A percentile compares a stretch with the other conserved stretches of the same genome.
Conservation (phyloP, 306 rosid genomes). For the Abrus precatorius region DNA sequence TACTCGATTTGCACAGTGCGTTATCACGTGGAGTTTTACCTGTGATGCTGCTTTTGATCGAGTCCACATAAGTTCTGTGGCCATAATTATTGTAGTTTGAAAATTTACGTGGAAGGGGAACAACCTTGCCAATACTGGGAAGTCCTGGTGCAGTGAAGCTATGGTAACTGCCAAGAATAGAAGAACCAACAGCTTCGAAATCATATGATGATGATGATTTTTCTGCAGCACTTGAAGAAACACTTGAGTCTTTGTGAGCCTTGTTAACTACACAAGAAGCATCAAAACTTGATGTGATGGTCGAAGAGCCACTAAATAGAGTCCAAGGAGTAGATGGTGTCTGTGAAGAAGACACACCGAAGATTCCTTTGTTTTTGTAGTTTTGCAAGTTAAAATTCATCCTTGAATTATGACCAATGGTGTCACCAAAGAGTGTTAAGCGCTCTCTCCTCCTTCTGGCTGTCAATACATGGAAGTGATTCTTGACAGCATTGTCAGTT, state of each 20-base stretch:
- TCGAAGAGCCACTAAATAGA: constrained; percentile 32
- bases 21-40: neutral
- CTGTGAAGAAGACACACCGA: constrained; percentile 6
- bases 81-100: constrained; percentile 17
- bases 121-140: constrained; percentile 47
- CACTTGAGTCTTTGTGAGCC: neutral
- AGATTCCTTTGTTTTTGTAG: constrained; percentile 23
- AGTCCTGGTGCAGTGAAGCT: constrained; percentile 48
- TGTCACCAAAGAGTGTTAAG: constrained; percentile 38
- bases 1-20: neutral
- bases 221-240: constrained; percentile 39
- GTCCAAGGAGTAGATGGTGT: constrained; percentile 17
- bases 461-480: constrained; percentile 70
- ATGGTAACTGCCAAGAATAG: constrained; percentile 33
- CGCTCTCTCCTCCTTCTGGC: constrained; percentile 66
- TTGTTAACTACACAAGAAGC: neutral
- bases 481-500: constrained; percentile 75
- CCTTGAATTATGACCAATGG: constrained; percentile 15
- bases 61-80: neutral
- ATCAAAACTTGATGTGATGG: constrained; percentile 36
- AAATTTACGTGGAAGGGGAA: constrained; percentile 36
- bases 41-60: neutral
- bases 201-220: neutral
- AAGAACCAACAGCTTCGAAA: neutral
- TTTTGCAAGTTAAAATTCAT: constrained; percentile 27